Percentiles rank a stretch among this genome's conserved stretches.
Evolutionary conservation across 2,329 filamentous ascomycete genomes (phyloP).

Genomic region (Pseudocercospora vitis): DNA sequence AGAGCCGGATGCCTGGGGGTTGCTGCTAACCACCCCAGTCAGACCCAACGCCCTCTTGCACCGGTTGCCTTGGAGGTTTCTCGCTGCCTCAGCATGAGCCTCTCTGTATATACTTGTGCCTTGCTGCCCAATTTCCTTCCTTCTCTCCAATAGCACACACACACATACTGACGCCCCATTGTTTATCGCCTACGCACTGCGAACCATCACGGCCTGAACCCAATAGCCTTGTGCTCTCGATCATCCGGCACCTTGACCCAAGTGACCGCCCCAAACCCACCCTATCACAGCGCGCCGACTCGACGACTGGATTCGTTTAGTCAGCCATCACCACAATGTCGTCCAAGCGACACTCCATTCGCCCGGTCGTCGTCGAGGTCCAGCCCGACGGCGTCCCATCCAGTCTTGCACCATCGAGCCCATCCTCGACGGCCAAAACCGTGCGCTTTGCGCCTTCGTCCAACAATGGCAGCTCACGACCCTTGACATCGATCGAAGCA

Average conservation of each 20-base stretch:
- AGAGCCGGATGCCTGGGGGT: not conserved
- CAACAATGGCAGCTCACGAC: conserved; percentile 41
- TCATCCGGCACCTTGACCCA: too few relatives aligned
- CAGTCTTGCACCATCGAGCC: conserved; percentile 29
- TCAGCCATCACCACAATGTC: conserved; percentile 19
- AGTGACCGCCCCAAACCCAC: too few relatives aligned
- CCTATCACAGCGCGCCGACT: not conserved
- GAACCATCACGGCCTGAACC: conserved; percentile 1
- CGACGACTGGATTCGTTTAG: conserved; percentile 7
- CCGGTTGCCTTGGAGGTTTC: conserved; percentile 4
- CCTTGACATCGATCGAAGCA: conserved; percentile 44
- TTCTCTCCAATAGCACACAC: conserved; percentile 4
- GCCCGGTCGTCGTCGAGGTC: conserved; percentile 33
- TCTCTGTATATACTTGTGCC: conserved; percentile 2
- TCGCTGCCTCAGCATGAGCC: not conserved
- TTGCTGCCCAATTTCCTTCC: conserved; percentile 6
- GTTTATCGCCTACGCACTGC: not conserved
- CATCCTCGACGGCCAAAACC: conserved; percentile 32
- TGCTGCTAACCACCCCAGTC: not conserved
- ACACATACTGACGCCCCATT: not conserved
- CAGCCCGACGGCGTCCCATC: conserved; percentile 24
- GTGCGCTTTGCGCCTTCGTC: conserved; percentile 34
- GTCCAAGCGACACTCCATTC: conserved; percentile 22
- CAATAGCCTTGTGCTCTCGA: too few relatives aligned
- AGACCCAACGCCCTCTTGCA: conserved; percentile 1